phyloP scores from a whole-genome alignment of 2,329 filamentous ascomycete species.

The Apiospora phragmitis region DNA sequence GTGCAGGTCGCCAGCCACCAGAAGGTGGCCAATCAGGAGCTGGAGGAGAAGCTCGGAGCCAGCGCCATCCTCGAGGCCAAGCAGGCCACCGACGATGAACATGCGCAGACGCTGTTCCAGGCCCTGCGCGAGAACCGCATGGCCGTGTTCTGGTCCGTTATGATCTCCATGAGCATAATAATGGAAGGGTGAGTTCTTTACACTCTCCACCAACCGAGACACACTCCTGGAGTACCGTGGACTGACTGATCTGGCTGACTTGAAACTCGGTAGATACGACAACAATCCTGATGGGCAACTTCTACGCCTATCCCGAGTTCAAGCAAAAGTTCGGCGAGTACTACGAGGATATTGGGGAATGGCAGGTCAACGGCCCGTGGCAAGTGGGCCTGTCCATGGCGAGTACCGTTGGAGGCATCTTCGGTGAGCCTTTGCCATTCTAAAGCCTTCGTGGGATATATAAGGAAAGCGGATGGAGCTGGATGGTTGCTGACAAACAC shows the following conservation, averaged over 20 bases:
- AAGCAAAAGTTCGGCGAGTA: conserved; percentile 30
- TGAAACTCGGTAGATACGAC: conserved; percentile 25
- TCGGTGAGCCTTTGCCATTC: conserved; percentile 20
- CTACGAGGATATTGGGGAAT: conserved; percentile 22
- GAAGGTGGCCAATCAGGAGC: conserved; percentile 29
- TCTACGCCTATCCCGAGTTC: conserved; percentile 33
- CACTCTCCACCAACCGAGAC: too few species aligned
- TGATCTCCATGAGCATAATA: conserved; percentile 33
- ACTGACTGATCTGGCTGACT: conserved; percentile 11
- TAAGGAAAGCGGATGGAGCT: too few species aligned
- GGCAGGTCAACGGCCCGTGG: conserved; percentile 30
- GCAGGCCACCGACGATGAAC: conserved; percentile 32
- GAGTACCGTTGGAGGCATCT: conserved; percentile 29
- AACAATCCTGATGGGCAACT: conserved; percentile 31
- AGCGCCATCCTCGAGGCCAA: conserved; percentile 29
- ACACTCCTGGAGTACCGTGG: not conserved
- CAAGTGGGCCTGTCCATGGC: conserved; percentile 31
- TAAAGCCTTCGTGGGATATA: not conserved
- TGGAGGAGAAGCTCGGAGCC: conserved; percentile 31
- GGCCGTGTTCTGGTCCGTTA: conserved; percentile 31
- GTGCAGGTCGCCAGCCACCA: conserved; percentile 23
- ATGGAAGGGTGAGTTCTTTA: conserved; percentile 31
- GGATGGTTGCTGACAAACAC: not conserved
- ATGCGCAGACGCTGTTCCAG: conserved; percentile 29
- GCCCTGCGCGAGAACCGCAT: conserved; percentile 29